Conservation (phyloP, 352 stramenopile genomes). For the Pythium folliculosum region DNA sequence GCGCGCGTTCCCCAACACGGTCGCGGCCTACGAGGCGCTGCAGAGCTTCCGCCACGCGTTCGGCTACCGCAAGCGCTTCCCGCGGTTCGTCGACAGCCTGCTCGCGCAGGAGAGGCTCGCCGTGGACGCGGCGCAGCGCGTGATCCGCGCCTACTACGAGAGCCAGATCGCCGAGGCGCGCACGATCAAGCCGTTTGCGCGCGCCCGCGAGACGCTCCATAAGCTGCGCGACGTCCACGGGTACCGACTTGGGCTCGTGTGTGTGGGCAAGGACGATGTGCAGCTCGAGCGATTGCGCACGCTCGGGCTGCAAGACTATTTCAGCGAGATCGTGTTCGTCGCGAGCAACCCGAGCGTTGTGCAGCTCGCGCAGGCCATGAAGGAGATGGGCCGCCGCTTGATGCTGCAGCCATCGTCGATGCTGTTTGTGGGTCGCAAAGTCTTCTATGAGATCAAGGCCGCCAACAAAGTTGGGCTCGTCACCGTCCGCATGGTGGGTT, state of each 20-base stretch:
- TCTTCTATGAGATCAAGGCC: conserved; percentile 88
- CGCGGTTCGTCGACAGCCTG: conserved; percentile 80
- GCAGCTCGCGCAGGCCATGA: conserved; percentile 75
- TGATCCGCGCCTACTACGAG: conserved; percentile 79
- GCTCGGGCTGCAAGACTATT: conserved; percentile 63
- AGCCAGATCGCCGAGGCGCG: conserved; percentile 73
- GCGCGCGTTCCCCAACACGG: conserved; percentile 66
- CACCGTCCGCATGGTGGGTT: conserved; percentile 72
- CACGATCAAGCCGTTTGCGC: conserved; percentile 65
- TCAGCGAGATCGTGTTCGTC: conserved; percentile 67
- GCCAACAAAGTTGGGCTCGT: conserved; percentile 79
- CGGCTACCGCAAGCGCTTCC: conserved; percentile 84
- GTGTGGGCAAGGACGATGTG: conserved; percentile 74
- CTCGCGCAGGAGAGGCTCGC: conserved; percentile 51
- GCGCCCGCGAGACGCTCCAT: conserved; percentile 51
- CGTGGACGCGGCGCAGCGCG: conserved; percentile 45
- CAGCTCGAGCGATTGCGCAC: conserved; percentile 74
- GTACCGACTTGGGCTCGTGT: conserved; percentile 68
- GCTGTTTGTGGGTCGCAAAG: conserved; percentile 80
- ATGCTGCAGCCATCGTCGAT: conserved; percentile 74
- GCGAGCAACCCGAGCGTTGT: conserved; percentile 60
- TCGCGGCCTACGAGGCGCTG: conserved; percentile 65
- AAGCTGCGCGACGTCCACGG: conserved; percentile 47
- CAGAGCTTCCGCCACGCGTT: conserved; percentile 83
- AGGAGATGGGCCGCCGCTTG: conserved; percentile 58